These are phyloP conservation scores for Penicillium cataractarum DNA, from an alignment of 495 filamentous ascomycete species.

Conservation along the genomic window DNA sequence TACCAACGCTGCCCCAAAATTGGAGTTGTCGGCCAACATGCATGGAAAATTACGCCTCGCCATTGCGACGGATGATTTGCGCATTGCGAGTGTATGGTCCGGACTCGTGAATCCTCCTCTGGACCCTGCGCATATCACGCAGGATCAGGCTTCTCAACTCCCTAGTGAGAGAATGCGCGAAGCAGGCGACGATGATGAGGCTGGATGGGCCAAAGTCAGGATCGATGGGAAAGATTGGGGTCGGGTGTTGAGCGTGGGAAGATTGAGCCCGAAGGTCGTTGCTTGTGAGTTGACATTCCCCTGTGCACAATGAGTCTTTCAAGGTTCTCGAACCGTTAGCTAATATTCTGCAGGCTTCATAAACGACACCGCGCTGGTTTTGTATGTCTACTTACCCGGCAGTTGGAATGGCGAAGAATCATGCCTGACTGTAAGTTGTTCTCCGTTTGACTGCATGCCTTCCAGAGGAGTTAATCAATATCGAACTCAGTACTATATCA, in stretches of 20 bases:
- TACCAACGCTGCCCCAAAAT: conserved; percentile 54
- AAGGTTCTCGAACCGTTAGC: background rate
- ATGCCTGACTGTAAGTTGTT: conserved; percentile 70
- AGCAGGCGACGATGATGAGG: conserved; percentile 54
- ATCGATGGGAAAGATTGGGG: conserved; percentile 95
- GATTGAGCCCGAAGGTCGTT: conserved; percentile 86
- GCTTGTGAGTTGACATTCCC: conserved; percentile 62
- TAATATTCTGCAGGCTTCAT: conserved; percentile 55
- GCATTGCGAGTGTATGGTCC: conserved; percentile 80
- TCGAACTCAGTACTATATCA: conserved; percentile 63
- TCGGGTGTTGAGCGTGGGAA: conserved; percentile 83
- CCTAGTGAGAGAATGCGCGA: conserved; percentile 71
- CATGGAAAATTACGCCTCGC: conserved; percentile 79
- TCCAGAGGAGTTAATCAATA: background rate
- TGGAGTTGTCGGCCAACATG: conserved; percentile 88
- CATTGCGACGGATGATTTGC: conserved; percentile 75
- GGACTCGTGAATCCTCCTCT: conserved; percentile 82
- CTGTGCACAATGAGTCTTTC: background rate
- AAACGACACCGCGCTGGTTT: conserved; percentile 80
- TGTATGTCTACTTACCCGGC: conserved; percentile 88
- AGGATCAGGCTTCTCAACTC: conserved; percentile 65
- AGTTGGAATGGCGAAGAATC: conserved; percentile 72
- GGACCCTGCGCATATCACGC: conserved; percentile 71
- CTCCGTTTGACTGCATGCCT: background rate
- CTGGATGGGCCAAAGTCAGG: conserved; percentile 80